Evolutionary conservation across 345 rosid genomes (phyloP).

Genomic region (Arabidopsis arenosa): DNA sequence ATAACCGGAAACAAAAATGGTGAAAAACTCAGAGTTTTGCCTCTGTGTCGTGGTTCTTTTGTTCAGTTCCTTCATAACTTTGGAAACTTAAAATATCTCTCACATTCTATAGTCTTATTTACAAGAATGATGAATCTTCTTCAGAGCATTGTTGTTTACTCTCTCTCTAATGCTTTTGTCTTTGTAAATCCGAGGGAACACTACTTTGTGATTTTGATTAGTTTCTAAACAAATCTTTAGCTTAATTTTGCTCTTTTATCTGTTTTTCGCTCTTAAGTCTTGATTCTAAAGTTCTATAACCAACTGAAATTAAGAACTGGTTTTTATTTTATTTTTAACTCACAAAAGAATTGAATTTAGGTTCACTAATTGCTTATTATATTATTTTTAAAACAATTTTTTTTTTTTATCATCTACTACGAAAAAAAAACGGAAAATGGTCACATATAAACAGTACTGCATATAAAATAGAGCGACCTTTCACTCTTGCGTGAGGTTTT

Average conservation of each 20-base stretch:
- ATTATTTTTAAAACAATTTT: no score
- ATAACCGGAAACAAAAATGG: slow-evolving; percentile 28
- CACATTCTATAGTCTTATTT: slow-evolving; percentile 40
- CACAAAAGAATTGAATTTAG: no score
- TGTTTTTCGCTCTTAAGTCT: slow-evolving; percentile 1
- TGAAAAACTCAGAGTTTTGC: slow-evolving; percentile 28
- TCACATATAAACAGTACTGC: neutral
- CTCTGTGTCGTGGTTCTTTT: slow-evolving; percentile 34
- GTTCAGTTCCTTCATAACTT: slow-evolving; percentile 31
- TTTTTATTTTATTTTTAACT: no score
- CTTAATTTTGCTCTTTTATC: slow-evolving; percentile 17
- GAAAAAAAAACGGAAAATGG: neutral
- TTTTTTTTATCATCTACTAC: no score
- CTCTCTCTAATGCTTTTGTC: slow-evolving; percentile 29
- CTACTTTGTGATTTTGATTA: slow-evolving; percentile 39
- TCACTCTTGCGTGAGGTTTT: slow-evolving; percentile 44
- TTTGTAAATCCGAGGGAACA: slow-evolving; percentile 45
- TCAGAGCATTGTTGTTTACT: slow-evolving; percentile 39
- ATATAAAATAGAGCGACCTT: slow-evolving; percentile 36
- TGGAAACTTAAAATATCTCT: slow-evolving; percentile 33
- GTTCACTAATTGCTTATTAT: no score
- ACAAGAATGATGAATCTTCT: slow-evolving; percentile 41
- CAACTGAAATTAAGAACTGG: no score
- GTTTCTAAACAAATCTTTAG: slow-evolving; percentile 34
- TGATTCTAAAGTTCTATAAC: neutral